These are phyloP conservation scores for Lachnellula suecica DNA, from an alignment of 2,329 filamentous ascomycete genomes.

Conservation along the genomic window DNA sequence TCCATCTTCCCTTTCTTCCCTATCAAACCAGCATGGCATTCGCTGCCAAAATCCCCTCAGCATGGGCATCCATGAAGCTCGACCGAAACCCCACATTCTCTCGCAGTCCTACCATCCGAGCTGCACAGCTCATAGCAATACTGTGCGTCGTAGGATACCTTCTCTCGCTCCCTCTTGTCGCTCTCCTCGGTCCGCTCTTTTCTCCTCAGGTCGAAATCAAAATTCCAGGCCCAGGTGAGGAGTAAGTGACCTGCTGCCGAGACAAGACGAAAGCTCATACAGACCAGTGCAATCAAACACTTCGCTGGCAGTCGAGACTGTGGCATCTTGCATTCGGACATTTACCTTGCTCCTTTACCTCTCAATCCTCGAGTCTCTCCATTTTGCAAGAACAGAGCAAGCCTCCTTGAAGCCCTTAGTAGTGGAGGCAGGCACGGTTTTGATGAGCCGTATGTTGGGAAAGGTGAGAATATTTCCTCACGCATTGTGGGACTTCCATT, in stretches of 20 bases:
- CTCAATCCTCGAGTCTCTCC: constrained; percentile 13
- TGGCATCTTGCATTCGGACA: constrained; percentile 18
- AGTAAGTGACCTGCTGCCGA: constrained; percentile 7
- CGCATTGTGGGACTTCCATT: neutral
- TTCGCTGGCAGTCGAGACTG: constrained; percentile 26
- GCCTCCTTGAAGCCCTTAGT: constrained; percentile 40
- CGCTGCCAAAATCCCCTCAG: neutral
- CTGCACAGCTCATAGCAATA: neutral
- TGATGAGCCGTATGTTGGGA: constrained; percentile 37
- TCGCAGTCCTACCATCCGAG: neutral
- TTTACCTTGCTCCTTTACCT: constrained; percentile 22
- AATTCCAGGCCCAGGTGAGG: constrained; percentile 11
- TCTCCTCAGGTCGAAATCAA: neutral
- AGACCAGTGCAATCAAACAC: constrained; percentile 17
- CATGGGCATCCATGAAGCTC: neutral
- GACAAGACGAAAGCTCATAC: neutral
- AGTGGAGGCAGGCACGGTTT: constrained; percentile 40
- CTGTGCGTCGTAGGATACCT: neutral
- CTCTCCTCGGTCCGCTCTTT: neutral
- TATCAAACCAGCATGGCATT: neutral
- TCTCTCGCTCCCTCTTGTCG: neutral
- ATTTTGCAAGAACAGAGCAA: constrained; percentile 28
- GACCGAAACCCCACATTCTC: neutral
- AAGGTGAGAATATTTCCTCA: constrained; percentile 4
- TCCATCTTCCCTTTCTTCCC: neutral